These are phyloP conservation scores for Cafeteria roenbergensis DNA, from an alignment of 108 stramenopile species.

Conservation along the genomic window DNA sequence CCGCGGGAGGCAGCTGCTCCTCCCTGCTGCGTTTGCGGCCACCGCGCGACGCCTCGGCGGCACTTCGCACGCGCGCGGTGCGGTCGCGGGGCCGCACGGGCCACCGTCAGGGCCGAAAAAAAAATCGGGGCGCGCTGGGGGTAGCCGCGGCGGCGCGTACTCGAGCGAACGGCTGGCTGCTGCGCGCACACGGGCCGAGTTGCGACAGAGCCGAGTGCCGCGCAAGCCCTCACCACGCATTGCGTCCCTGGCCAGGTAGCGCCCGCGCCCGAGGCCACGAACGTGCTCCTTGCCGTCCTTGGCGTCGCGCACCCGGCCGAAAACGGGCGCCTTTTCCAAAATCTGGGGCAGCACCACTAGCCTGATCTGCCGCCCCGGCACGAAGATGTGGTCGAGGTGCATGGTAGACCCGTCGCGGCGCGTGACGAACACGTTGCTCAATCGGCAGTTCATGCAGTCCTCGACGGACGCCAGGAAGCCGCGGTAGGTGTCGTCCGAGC, in stretches of 20 bases:
- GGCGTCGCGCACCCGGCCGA: constrained; percentile 37
- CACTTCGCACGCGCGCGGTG: too few relatives aligned
- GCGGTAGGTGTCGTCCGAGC: constrained; percentile 35
- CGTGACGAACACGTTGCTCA: constrained; percentile 38
- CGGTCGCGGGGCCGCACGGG: too few relatives aligned
- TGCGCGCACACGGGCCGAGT: not conserved
- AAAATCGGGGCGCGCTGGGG: not conserved
- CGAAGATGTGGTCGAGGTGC: constrained; percentile 31
- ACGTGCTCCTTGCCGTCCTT: constrained; percentile 22
- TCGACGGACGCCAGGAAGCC: constrained; percentile 42
- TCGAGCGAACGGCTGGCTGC: not conserved
- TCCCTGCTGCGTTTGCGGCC: too few relatives aligned
- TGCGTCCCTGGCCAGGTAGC: not conserved
- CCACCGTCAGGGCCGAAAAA: not conserved
- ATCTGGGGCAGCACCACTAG: constrained; percentile 42
- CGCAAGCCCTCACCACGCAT: too few relatives aligned
- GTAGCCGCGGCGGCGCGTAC: not conserved
- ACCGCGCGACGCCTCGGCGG: too few relatives aligned
- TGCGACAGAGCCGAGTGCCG: too few relatives aligned
- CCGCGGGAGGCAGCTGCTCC: too few relatives aligned
- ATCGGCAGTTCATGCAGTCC: constrained; percentile 43
- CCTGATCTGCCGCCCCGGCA: constrained; percentile 37
- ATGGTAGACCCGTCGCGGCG: constrained; percentile 25
- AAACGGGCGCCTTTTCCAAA: constrained; percentile 41
- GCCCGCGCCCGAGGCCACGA: not conserved